Evolutionary conservation across 768 basidiomycete genomes (phyloP), one percentile per base, ranked within the genome.

Genomic region (Rhodosporidiobolus sp.): DNA sequence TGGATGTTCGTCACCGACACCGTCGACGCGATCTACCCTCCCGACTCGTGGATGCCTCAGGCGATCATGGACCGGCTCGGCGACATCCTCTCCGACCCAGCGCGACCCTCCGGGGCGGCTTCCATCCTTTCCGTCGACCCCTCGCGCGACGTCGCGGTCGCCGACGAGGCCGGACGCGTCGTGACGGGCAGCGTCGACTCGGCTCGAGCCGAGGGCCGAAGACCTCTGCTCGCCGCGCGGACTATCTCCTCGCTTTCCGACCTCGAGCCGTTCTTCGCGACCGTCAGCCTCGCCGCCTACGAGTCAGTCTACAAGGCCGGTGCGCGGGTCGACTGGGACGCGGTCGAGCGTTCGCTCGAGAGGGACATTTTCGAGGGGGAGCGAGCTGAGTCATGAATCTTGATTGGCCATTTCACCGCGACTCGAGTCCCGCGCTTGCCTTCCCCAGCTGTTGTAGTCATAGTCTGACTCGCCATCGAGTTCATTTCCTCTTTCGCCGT

Each of bases 1-100:
- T 99, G 96, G 95, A 91, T 96, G 78, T 99, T 98, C 80, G 88
- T 97, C 54, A 96, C 94, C 5, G 95, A 99, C 80, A 98, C 95
- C 0, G 91, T 94, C 11, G 96, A 98, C 77, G 94, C 95, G 0
- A 86, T 94, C 46, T 94, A 92, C 81, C 89, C 88, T 26, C 90
- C 93, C 0, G 89, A 93, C 68, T 84, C 88, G 56, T 92, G 89
- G 86, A 83, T 84, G 68, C 91, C 94, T 0, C 89, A 90, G 75
- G 90, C 93, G 4, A 88, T 96, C 84, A 86, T 97, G 81, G 96
- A 99, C 79, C 89, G 89, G 66, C 84, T 98, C 0, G 88, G 92
- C 54, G 93, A 94, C 73, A 86, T 92, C 50, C 52, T 75, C 34
- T 48, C 64, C 45, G 65, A 60, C 35, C 65, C 38, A 43, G 38